These are phyloP conservation scores for Rhodotorula graminis DNA, from an alignment of 768 basidiomycete genomes.

Conservation along the genomic window DNA sequence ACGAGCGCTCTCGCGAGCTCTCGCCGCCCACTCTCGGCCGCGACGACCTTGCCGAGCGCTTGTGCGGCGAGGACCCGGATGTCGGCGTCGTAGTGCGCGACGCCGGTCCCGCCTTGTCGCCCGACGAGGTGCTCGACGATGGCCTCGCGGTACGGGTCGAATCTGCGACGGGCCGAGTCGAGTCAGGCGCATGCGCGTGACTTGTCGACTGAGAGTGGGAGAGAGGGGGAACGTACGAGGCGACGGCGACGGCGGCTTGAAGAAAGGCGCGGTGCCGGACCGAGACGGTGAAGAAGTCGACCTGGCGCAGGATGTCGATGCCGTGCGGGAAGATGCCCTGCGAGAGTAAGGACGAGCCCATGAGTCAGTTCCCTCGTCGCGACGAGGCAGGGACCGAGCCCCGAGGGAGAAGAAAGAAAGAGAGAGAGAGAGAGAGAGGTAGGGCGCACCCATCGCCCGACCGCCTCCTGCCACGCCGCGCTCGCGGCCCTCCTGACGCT, in stretches of 20 bases:
- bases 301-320: constrained; percentile 83
- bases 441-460: constrained; percentile 80
- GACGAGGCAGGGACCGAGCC: too few relatives aligned
- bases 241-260: constrained; percentile 17
- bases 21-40: constrained; percentile 44
- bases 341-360: too few relatives aligned
- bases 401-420: not conserved
- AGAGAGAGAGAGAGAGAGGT: constrained; percentile 3
- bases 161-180: too few relatives aligned
- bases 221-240: constrained; percentile 5
- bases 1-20: constrained; percentile 51
- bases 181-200: too few relatives aligned
- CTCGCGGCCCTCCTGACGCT: constrained; percentile 92
- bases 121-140: constrained; percentile 69
- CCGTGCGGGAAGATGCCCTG: constrained; percentile 88
- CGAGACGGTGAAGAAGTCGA: constrained; percentile 92
- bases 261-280: constrained; percentile 64
- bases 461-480: constrained; percentile 94
- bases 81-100: constrained; percentile 81
- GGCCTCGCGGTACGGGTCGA: constrained; percentile 65
- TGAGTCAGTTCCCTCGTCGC: not conserved
- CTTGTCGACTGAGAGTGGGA: too few relatives aligned
- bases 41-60: constrained; percentile 65
- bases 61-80: constrained; percentile 74
- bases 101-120: constrained; percentile 50